A percentile compares a stretch with the other conserved stretches of the same genome.
These are phyloP conservation scores for Jaapia argillacea DNA, from an alignment of 768 basidiomycete species.

Conservation along the genomic window DNA sequence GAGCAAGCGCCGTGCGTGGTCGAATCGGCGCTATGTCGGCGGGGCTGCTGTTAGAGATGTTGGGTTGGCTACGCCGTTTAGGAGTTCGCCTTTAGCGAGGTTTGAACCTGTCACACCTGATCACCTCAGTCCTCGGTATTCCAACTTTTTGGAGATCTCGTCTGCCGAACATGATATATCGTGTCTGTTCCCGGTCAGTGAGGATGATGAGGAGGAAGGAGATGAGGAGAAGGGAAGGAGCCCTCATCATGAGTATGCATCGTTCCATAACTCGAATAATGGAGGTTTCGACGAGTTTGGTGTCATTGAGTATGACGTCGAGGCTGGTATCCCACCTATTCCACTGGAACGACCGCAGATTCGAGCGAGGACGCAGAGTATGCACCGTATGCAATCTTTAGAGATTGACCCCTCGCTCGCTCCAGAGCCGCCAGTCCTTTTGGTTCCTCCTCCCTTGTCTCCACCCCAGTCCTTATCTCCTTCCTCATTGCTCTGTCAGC, in stretches of 20 bases:
- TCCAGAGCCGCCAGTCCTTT: slow-evolving; percentile 6
- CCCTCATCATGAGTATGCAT: slow-evolving; percentile 2
- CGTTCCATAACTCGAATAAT: slow-evolving; percentile 4
- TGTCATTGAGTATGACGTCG: slow-evolving; percentile 5
- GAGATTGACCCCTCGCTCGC: slow-evolving; percentile 1
- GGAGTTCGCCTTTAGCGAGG: slow-evolving; percentile 38
- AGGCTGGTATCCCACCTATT: slow-evolving; percentile 3
- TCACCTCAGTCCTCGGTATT: slow-evolving; percentile 1
- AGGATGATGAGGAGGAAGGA: slow-evolving; percentile 19
- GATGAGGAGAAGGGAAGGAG: not conserved
- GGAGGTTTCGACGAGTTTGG: slow-evolving; percentile 6
- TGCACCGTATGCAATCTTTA: slow-evolving; percentile 14
- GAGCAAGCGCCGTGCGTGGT: slow-evolving; percentile 59
- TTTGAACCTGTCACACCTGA: slow-evolving; percentile 12
- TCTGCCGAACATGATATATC: slow-evolving; percentile 16
- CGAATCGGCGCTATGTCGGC: slow-evolving; percentile 36
- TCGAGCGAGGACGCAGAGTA: slow-evolving; percentile 16
- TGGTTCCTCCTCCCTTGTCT: slow-evolving; percentile 7
- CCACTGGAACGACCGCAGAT: slow-evolving; percentile 6
- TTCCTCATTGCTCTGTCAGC: slow-evolving; percentile 9
- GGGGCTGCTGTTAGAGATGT: slow-evolving; percentile 24
- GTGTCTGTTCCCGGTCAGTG: slow-evolving; percentile 19
- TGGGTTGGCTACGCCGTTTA: slow-evolving; percentile 39
- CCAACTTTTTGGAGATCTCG: slow-evolving; percentile 8
- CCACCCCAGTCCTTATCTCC: slow-evolving; percentile 6